Evolutionary conservation across 345 rosid genomes (phyloP).

Genomic region (Melastoma malabathricum): DNA sequence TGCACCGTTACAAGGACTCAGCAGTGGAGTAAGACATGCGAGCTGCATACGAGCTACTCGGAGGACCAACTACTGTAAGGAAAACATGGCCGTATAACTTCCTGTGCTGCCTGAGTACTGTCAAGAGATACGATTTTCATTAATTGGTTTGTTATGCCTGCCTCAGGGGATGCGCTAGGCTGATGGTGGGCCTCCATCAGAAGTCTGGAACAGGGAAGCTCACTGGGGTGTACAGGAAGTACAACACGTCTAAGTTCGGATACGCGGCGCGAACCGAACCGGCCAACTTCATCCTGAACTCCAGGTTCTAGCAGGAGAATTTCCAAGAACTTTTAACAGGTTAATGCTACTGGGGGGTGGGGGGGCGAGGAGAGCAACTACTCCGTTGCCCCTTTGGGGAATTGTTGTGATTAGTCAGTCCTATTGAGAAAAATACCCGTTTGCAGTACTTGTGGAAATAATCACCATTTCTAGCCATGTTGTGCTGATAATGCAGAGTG

Average conservation of each 20-base stretch:
- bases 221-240: conserved; percentile 72
- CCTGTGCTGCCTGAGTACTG: not conserved
- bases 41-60: conserved; percentile 40
- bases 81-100: not conserved
- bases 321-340: no score
- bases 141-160: conserved; percentile 1
- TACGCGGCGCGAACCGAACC: conserved; percentile 54
- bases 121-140: not conserved
- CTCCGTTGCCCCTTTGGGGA: conserved; percentile 27
- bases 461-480: no score
- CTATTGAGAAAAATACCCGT: no score
- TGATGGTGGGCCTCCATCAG: conserved; percentile 68
- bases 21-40: conserved; percentile 45
- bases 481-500: no score
- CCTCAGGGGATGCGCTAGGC: conserved; percentile 63
- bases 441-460: no score
- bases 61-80: conserved; percentile 41
- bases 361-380: conserved; percentile 25
- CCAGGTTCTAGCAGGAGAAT: conserved; percentile 8
- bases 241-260: conserved; percentile 66
- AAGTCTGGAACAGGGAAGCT: conserved; percentile 72
- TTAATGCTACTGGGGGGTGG: no score
- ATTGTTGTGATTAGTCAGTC: no score
- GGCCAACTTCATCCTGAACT: conserved; percentile 41
- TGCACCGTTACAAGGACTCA: conserved; percentile 25